Evolutionary conservation across 495 filamentous ascomycete genomes (phyloP), one percentile per base, ranked within the genome.

Genomic region (Penicillium canescens): DNA sequence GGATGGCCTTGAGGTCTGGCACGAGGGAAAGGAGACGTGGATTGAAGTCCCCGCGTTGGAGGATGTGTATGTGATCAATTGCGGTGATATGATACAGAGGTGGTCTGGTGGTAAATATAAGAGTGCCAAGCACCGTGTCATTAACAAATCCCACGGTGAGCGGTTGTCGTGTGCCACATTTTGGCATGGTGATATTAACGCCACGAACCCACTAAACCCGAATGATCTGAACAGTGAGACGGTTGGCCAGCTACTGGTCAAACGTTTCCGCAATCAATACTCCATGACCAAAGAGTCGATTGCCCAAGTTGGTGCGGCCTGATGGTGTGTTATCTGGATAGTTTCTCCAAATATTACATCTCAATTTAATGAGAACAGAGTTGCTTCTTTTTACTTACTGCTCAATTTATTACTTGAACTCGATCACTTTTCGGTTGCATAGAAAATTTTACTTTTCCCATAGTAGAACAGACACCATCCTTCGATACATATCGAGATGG

Each of bases 1-100:
- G 12, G 55, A 72, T 24, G 77, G 76, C 4, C 62, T 80, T 11
- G 65, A 80, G 56, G 73, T 80, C 11, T 74, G 61, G 63, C 51
- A 73, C 50, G 58, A 62, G 20, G 52, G 48, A n/a, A 66, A 45
- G 6, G 54, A 68, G 44, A 63, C 60, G 10, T 80, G 76, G 75
- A 54, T 78, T 6, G 20, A 50, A 48, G 13, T 73, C 73, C 66
- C 63, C 2, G 64, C 71, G 1, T 41, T 65, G 20, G 68, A 74
- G 50, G 61, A 70, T 41, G 59, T 61, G n/a, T 74, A 69, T 45
- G 69, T 80, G 6, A 67, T 80, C 56, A 80, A 80, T 46, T 65
- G 69, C 23, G 76, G 77, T 3, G 73, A 80, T 46, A 62, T 76
- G 62, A 52, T 78, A 12, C 41, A 66, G 16, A 55, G 55, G 40